Percentiles rank a stretch among this genome's conserved stretches.
phyloP scores from a whole-genome alignment of 805 yeast species.

The Candida coquimbonensis region DNA sequence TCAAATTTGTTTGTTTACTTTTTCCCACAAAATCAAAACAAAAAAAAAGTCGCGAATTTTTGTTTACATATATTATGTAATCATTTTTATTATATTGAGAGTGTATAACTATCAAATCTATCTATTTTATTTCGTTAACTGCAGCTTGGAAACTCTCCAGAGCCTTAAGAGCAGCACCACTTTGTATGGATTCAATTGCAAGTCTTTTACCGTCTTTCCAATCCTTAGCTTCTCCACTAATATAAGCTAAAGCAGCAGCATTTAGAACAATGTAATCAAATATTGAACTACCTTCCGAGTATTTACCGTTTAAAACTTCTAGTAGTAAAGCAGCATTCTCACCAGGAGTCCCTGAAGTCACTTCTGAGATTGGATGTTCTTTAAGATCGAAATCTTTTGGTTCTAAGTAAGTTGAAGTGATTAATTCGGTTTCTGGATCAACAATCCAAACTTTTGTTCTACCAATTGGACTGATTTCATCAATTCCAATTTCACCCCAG shows the following conservation, averaged over 20 bases:
- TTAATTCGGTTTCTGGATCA: conserved; percentile 33
- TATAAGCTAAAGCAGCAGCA: conserved; percentile 79
- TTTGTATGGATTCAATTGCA: conserved; percentile 60
- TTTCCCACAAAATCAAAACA: conserved; percentile 3
- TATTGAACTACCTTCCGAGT: conserved; percentile 50
- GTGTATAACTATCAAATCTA: too few species aligned
- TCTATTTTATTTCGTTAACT: not conserved
- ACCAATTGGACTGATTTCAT: conserved; percentile 91
- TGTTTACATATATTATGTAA: too few species aligned
- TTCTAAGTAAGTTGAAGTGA: conserved; percentile 38
- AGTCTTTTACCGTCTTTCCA: conserved; percentile 75
- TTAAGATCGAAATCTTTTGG: conserved; percentile 81
- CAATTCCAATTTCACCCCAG: conserved; percentile 87
- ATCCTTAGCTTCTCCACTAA: conserved; percentile 55
- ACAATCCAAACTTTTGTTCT: conserved; percentile 74
- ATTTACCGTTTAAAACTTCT: conserved; percentile 36
- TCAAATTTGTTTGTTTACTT: conserved; percentile 5
- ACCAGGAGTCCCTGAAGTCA: conserved; percentile 78
- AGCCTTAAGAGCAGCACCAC: conserved; percentile 61
- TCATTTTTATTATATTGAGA: too few species aligned
- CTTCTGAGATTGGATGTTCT: conserved; percentile 60
- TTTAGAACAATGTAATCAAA: conserved; percentile 89
- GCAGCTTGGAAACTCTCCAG: conserved; percentile 47
- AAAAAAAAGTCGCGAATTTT: not conserved
- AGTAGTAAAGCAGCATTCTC: conserved; percentile 66